Conservation (phyloP, 768 basidiomycete species). For the Auriscalpium microsporum region DNA sequence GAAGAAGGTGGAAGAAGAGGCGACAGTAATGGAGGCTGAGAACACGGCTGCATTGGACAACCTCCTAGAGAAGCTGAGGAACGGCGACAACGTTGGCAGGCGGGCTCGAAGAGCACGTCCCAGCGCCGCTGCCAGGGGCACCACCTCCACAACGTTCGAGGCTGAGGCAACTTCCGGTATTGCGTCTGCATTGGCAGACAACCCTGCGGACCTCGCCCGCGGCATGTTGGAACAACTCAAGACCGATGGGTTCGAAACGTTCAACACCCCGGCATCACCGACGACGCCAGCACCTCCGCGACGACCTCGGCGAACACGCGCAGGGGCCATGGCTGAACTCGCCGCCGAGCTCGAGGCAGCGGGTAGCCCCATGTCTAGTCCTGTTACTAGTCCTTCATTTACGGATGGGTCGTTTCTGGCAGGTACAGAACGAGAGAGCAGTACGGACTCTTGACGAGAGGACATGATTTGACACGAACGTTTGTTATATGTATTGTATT, state of each 20-base stretch:
- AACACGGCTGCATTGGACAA: slow-evolving; percentile 57
- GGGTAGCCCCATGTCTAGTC: slow-evolving; percentile 2
- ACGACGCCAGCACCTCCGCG: slow-evolving; percentile 11
- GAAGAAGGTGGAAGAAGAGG: slow-evolving; percentile 37
- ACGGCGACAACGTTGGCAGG: slow-evolving; percentile 56
- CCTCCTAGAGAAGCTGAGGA: slow-evolving; percentile 61
- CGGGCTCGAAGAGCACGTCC: slow-evolving; percentile 43
- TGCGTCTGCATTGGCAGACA: slow-evolving; percentile 25
- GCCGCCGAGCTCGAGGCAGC: slow-evolving; percentile 15
- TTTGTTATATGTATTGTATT: slow-evolving; percentile 5
- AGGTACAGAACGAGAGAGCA: not conserved
- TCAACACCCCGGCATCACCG: slow-evolving; percentile 16
- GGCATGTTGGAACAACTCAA: slow-evolving; percentile 72
- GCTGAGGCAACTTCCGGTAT: slow-evolving; percentile 12
- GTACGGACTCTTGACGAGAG: slow-evolving; percentile 12
- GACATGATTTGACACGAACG: not conserved
- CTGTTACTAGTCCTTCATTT: not conserved
- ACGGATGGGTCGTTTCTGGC: not conserved
- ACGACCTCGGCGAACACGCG: slow-evolving; percentile 14
- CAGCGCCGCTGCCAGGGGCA: slow-evolving; percentile 27
- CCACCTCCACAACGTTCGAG: slow-evolving; percentile 25
- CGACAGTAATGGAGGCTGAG: slow-evolving; percentile 36
- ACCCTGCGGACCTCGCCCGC: slow-evolving; percentile 53
- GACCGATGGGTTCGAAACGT: slow-evolving; percentile 52
- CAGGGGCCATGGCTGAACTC: slow-evolving; percentile 6